Evolutionary conservation across 2,329 filamentous ascomycete species (phyloP).

Genomic region (Fusarium fujikuroi): DNA sequence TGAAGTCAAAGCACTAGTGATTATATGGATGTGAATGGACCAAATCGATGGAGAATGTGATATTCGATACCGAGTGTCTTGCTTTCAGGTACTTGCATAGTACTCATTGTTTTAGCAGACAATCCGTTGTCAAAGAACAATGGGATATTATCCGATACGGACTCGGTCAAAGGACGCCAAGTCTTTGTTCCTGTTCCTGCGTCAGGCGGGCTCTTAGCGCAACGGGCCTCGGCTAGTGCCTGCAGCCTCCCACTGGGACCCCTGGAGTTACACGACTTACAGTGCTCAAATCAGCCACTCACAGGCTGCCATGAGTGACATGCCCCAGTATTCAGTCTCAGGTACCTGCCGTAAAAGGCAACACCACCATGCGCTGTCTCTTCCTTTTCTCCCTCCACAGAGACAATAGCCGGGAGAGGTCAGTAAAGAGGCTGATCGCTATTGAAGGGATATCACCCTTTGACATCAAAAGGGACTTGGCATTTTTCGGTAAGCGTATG

Average conservation of each 20-base stretch:
- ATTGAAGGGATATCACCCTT: slow-evolving; percentile 3
- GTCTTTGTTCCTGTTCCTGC: slow-evolving; percentile 41
- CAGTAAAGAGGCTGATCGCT: neutral
- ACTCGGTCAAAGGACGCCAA: slow-evolving; percentile 5
- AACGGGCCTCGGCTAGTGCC: slow-evolving; percentile 31
- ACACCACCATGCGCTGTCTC: neutral
- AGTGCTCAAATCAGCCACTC: slow-evolving; percentile 11
- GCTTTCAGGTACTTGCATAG: neutral
- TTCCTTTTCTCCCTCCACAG: neutral
- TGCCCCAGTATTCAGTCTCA: slow-evolving; percentile 7
- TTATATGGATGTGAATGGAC: neutral
- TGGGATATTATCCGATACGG: neutral
- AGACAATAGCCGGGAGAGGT: neutral
- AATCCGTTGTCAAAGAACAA: neutral
- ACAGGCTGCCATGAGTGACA: slow-evolving; percentile 14
- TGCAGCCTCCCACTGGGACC: slow-evolving; percentile 22
- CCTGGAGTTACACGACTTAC: slow-evolving; percentile 11
- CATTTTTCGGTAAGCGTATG: neutral
- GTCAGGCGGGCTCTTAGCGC: slow-evolving; percentile 37
- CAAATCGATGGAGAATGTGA: neutral
- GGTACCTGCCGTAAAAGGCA: slow-evolving; percentile 31
- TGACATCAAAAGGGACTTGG: slow-evolving; percentile 14
- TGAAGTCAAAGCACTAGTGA: neutral
- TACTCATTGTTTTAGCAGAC: neutral
- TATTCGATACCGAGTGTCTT: neutral